Conservation (phyloP, 176 grass and related monocot genomes). For the Bolboschoenus planiculmis region DNA sequence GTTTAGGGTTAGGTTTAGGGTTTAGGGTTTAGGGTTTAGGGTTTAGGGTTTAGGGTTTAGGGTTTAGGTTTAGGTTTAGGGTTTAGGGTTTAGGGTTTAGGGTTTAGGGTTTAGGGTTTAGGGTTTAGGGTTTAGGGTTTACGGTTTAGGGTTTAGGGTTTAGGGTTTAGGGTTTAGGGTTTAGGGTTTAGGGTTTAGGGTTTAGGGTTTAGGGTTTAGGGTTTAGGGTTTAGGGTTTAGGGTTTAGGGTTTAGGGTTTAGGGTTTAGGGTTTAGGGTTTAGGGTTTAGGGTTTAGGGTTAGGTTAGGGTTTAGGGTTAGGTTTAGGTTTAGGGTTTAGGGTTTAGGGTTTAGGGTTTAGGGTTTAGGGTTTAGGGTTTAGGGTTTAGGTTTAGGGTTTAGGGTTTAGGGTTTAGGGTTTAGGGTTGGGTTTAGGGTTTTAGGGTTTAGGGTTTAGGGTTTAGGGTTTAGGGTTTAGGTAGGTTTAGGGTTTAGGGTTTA, state of each 20-base stretch:
- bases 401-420: neutral
- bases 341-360: neutral
- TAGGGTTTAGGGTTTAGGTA: neutral
- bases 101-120: neutral
- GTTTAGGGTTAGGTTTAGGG: neutral
- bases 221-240: neutral
- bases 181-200: neutral
- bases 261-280: neutral
- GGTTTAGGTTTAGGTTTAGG: neutral
- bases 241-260: neutral
- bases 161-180: neutral
- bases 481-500: neutral
- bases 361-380: neutral
- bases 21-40: neutral
- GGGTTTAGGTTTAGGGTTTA: neutral
- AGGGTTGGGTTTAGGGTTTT: neutral
- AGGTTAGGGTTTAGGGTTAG: neutral
- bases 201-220: neutral
- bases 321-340: neutral
- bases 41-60: neutral
- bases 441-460: neutral
- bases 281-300: neutral
- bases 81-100: neutral
- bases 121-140: neutral
- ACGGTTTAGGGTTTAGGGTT: neutral